These are phyloP conservation scores for Geosmithia flava DNA, from an alignment of 2,329 filamentous ascomycete genomes.

Conservation along the genomic window DNA sequence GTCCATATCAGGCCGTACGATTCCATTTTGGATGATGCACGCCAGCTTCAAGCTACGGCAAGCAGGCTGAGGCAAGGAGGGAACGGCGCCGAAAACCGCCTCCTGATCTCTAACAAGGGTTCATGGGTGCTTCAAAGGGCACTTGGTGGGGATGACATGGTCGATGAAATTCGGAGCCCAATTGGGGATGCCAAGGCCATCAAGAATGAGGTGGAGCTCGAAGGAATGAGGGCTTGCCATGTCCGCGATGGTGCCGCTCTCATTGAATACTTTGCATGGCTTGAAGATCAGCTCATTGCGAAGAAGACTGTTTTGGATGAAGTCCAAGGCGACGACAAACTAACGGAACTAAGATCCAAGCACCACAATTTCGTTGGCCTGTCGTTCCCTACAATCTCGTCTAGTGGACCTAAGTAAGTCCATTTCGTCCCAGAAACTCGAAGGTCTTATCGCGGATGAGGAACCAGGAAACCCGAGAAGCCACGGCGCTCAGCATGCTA, in stretches of 20 bases:
- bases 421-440: not conserved
- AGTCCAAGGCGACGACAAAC: conserved; percentile 80
- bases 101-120: conserved; percentile 74
- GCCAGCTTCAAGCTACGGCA: conserved; percentile 31
- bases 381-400: conserved; percentile 93
- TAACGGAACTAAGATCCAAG: conserved; percentile 61
- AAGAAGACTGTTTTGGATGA: conserved; percentile 71
- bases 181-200: conserved; percentile 85
- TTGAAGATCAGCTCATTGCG: conserved; percentile 73
- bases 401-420: conserved; percentile 64
- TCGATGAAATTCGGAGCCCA: conserved; percentile 79
- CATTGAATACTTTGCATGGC: conserved; percentile 90
- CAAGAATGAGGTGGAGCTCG: conserved; percentile 81
- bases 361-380: conserved; percentile 72
- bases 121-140: conserved; percentile 88
- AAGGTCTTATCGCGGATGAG: not conserved
- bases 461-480: no score
- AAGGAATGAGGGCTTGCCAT: conserved; percentile 90
- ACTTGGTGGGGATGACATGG: conserved; percentile 71
- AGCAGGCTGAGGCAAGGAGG: conserved; percentile 11
- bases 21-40: conserved; percentile 67
- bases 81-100: conserved; percentile 28
- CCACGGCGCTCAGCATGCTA: not conserved
- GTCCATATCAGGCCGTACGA: conserved; percentile 74
- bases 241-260: conserved; percentile 85